Evolutionary conservation across 2,329 filamentous ascomycete species (phyloP), one percentile per base, ranked within the genome.

Genomic region (Moelleriella libera): DNA sequence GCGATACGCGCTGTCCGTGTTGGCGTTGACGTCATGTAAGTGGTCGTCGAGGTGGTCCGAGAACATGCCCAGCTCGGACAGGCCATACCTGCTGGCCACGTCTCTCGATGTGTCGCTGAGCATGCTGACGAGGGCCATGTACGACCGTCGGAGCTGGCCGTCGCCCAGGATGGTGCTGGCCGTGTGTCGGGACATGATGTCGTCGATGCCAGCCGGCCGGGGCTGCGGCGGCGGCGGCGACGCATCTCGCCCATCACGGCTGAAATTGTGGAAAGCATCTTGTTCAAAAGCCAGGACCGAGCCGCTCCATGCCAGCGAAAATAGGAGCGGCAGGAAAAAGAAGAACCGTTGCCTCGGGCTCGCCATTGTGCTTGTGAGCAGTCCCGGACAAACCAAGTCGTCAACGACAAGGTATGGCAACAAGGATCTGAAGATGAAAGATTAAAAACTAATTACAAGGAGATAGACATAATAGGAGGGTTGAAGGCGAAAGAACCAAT

Each of bases 81-180:
- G 44, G 6, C 49, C 50, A 31, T 50, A 52, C 28, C 37, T 42
- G 1, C 41, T 41, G 5, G 52, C 50, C 1, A 49, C 47, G 30
- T 47, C 39, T 30, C 52, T 44, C n/a, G 52, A 50, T 5, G 49
- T 50, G 41, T 52, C 49, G 32, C 47, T 50, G 32, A 48, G 48
- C 50, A 52, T 47, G 47, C 50, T 48, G 8, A 53, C 40, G 12
- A 53, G 44, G 11, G 50, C 49, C 47, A 51, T 40, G 45, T 53
- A 53, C 4, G 50, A 48, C 11, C 45, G 46, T 12, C 52, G 50
- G 11, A 53, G 41, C 14, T 52, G 52, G 30, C 7, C 30, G 12
- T 48, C 47, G 4, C 12, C 43, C 28, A 41, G 2, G 29, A 48
- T 45, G 3, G 47, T 43, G 9, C 37, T 9, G 4, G 44, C n/a